Base-by-base conservation (phyloP, 495 filamentous ascomycete species). In the Podospora anserina region DNA sequence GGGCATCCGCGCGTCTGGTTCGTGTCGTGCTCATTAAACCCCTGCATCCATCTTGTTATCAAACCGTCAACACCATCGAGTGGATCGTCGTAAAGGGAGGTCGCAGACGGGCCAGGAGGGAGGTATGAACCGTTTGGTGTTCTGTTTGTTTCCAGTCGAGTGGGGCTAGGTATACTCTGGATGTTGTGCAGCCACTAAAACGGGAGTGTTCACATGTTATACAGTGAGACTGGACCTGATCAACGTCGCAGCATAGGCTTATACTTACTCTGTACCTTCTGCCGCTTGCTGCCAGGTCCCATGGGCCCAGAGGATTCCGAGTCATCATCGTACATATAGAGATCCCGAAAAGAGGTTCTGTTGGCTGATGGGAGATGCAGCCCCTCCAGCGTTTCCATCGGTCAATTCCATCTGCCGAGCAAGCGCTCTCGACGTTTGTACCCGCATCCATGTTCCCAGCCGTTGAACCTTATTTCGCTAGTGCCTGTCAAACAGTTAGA, bases 1-100 rank as follows among this genome's bases (percentile, higher is more conserved):
- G 39, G 19, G 18, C 30, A 28, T 62, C 67, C 32, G 66, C 71
- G 70, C 74, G 71, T 74, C 66, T 69, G 61, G 56, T 72, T 70
- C 74, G 74, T 68, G 71, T 72, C 27, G 60, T 34, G 55, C 30
- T 62, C 60, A 62, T 62, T 62, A 28, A 62, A 62, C 60, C 60
- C 60, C 60, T 62, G 60, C 60, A 62, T 62, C 23, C 23, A 28
- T n/a, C 6, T 2, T 27, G 16, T 32, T 27, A 30, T 30, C 60
- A 62, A 49, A 30, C 30, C 27, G 11, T 27, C 23, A 27, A 62
- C 27, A 32, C 16, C 59, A 62, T 30, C 27, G 30, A 62, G 60
- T 58, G 55, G 55, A 58, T 58, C 55, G 19, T 26, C 2, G 39
- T 11, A 18, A 49, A 49, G 39, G 39, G 39, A 49, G 39, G 39